Evolutionary conservation across 192 early-diverging fungal species (phyloP).

Genomic region (Podila epicladia): DNA sequence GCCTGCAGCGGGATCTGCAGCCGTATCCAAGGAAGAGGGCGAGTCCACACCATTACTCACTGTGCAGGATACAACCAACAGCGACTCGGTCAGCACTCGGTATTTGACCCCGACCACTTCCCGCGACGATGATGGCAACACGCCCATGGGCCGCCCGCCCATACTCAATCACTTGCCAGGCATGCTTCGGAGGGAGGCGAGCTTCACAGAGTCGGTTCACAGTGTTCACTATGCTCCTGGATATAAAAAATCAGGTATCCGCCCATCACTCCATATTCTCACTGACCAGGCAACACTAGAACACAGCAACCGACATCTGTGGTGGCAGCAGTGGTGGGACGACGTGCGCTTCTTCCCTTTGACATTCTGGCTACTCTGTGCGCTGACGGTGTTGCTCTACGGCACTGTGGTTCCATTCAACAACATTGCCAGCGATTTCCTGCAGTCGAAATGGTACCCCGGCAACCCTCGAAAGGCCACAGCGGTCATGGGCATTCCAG

Average conservation of each 20-base stretch:
- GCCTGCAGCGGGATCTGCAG: background rate
- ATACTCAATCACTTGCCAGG: slow-evolving; percentile 27
- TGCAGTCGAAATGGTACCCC: slow-evolving; percentile 71
- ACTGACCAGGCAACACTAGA: slow-evolving; percentile 15
- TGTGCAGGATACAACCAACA: background rate
- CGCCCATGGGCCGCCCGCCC: slow-evolving; percentile 5
- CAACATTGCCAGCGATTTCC: slow-evolving; percentile 70
- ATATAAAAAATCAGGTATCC: slow-evolving; percentile 9
- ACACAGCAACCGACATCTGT: background rate
- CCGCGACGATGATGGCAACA: background rate
- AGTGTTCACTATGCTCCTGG: slow-evolving; percentile 21
- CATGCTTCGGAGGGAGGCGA: slow-evolving; percentile 5
- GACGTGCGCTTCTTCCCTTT: slow-evolving; percentile 29
- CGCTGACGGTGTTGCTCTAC: slow-evolving; percentile 60
- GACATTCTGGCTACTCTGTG: slow-evolving; percentile 37
- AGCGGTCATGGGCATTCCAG: slow-evolving; percentile 73
- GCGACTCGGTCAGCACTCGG: background rate
- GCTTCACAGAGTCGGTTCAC: slow-evolving; percentile 25
- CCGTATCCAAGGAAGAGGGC: background rate
- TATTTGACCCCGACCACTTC: background rate
- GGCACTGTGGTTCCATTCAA: slow-evolving; percentile 71
- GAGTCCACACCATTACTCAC: slow-evolving; percentile 2
- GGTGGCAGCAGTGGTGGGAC: slow-evolving; percentile 23
- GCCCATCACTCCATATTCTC: slow-evolving; percentile 32
- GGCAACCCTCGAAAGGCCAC: slow-evolving; percentile 65